Conservation (phyloP, 768 basidiomycete genomes). For the Boletus huronensis region DNA sequence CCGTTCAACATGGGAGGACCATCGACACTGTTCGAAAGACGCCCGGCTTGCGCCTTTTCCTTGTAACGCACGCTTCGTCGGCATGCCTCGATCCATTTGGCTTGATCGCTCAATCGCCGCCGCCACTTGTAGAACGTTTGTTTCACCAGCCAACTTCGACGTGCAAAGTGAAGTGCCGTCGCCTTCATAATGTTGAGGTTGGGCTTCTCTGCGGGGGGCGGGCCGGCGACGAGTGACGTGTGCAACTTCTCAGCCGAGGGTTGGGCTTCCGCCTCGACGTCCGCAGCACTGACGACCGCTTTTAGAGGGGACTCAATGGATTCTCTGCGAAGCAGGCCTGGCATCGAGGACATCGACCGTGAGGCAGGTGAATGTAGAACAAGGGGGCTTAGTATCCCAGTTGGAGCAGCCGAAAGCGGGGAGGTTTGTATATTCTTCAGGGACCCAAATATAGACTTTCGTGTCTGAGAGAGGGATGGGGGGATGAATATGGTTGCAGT, state of each 20-base stretch:
- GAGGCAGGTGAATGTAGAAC: slow-evolving; percentile 27
- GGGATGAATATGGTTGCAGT: slow-evolving; percentile 22
- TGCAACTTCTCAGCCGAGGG: slow-evolving; percentile 1
- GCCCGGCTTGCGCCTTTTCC: slow-evolving; percentile 41
- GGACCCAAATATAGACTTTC: slow-evolving; percentile 20
- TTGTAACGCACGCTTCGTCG: slow-evolving; percentile 59
- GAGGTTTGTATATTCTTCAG: slow-evolving; percentile 27
- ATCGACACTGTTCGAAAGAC: slow-evolving; percentile 28
- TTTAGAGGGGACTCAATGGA: slow-evolving; percentile 27
- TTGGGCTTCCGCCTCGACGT: slow-evolving; percentile 9
- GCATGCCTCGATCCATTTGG: slow-evolving; percentile 61
- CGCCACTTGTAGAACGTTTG: slow-evolving; percentile 46
- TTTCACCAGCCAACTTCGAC: slow-evolving; percentile 39
- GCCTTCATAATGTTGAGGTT: slow-evolving; percentile 32
- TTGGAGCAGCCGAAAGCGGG: slow-evolving; percentile 19
- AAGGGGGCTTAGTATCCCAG: slow-evolving; percentile 31
- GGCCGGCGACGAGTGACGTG: neutral
- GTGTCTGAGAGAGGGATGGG: slow-evolving; percentile 6
- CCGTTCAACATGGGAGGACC: slow-evolving; percentile 17
- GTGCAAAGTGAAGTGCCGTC: slow-evolving; percentile 42
- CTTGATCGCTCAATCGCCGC: slow-evolving; percentile 41
- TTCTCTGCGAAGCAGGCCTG: slow-evolving; percentile 21
- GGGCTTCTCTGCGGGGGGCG: slow-evolving; percentile 12
- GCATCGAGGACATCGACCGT: slow-evolving; percentile 13
- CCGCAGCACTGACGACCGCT: slow-evolving; percentile 7